Evolutionary conservation across 768 basidiomycete genomes (phyloP), one percentile per base, ranked within the genome.

Genomic region (Mycena rebaudengoi): DNA sequence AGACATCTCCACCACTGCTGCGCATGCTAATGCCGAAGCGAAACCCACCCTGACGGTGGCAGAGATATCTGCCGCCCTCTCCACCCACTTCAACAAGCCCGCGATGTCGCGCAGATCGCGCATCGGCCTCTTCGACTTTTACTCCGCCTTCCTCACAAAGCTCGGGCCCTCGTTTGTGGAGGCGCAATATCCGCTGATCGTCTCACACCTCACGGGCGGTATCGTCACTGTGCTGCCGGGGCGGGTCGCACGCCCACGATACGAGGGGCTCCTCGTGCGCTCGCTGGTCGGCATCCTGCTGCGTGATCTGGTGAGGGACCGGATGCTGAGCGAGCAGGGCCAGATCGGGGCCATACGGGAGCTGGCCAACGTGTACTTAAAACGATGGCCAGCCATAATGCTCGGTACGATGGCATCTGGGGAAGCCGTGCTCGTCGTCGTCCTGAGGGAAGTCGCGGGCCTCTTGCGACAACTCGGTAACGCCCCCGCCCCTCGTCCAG

Each of bases 321-420:
- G 96, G 62, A 90, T 98, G 85, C 78, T 99, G 66, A 92, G 92
- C 62, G 97, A 99, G 71, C 94, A 95, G 72, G 96, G 92, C 0
- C 97, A 99, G 76, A 96, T 99, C 45, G 81, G 83, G 26, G 96
- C 96, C 2, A 92, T 98, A 30, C 89, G 92, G 69, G 96, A 98
- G 67, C 79, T 98, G 40, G 89, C 93, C 0, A 89, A 83, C 33
- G 81, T 85, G 5, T 98, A 95, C 73, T 79, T 98, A 61, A 95
- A 92, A 75, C 86, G 94, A 53, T 98, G 95, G 95, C 95, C 96
- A 1, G 91, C 94, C 0, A 86, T 97, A 76, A 89, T 98, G 85
- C 95, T 95, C 11, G 94, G 94, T 7, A 90, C 94, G 66, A 79
- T 80, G 20, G 85, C 90, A 0, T 92, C 95, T 0, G 80, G 78